A percentile compares a stretch with the other conserved stretches of the same genome.
phyloP scores from a whole-genome alignment of 1,139 yeast species.

The Zygosaccharomyces sapae region DNA sequence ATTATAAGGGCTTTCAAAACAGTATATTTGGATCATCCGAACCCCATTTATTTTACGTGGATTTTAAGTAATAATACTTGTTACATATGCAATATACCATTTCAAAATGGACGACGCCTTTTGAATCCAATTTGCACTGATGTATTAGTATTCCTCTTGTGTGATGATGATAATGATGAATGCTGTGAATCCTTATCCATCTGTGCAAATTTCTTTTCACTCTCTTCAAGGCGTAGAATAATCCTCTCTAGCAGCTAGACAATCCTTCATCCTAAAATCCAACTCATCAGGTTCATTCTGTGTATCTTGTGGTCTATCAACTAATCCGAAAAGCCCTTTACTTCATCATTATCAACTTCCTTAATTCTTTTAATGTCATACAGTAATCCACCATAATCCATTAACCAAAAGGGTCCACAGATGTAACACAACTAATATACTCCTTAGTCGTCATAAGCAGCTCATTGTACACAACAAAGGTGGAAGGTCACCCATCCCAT shows the following conservation, averaged over 20 bases:
- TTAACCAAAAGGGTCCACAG: constrained; percentile 67
- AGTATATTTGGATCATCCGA: constrained; percentile 14
- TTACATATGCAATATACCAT: not conserved
- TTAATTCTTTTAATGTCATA: constrained; percentile 44
- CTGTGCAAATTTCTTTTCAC: not conserved
- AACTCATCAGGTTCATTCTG: constrained; percentile 9
- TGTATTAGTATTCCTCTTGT: not conserved
- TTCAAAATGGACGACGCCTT: constrained; percentile 26
- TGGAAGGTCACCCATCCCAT: constrained; percentile 73
- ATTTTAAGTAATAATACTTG: constrained; percentile 4
- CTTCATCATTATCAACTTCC: constrained; percentile 2
- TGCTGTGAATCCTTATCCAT: not conserved
- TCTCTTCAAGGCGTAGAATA: constrained; percentile 8
- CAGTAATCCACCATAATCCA: constrained; percentile 68
- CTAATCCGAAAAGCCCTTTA: not conserved
- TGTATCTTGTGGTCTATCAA: constrained; percentile 1
- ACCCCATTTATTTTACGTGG: constrained; percentile 13
- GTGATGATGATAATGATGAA: not conserved
- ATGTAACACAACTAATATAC: constrained; percentile 65
- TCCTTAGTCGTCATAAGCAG: constrained; percentile 60
- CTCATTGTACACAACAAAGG: constrained; percentile 66
- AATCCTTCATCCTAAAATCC: constrained; percentile 7
- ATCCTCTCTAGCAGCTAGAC: constrained; percentile 9
- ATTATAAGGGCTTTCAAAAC: constrained; percentile 23
- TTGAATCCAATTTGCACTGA: constrained; percentile 27